phyloP scores from a whole-genome alignment of 2,329 filamentous ascomycete species.

The Fusarium sp. region DNA sequence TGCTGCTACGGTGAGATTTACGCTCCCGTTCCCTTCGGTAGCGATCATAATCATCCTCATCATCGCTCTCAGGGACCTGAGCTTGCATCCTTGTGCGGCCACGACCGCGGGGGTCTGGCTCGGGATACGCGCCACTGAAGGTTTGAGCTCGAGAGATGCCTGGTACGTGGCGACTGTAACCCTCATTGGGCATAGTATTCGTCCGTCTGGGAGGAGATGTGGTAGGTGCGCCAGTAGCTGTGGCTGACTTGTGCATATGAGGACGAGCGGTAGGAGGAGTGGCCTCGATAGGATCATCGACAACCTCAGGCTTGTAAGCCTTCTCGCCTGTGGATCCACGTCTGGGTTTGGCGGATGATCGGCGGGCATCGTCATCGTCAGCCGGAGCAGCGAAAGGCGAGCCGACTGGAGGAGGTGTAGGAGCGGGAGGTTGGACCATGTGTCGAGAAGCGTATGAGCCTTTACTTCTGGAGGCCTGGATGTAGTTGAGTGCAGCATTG shows the following conservation, averaged over 20 bases:
- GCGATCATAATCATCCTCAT: constrained; percentile 51
- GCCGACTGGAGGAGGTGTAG: constrained; percentile 51
- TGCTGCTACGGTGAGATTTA: constrained; percentile 52
- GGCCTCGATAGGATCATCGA: constrained; percentile 49
- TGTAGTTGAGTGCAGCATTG: constrained; percentile 46
- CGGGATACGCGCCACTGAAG: constrained; percentile 45
- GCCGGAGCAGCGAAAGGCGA: constrained; percentile 48
- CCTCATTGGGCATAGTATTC: constrained; percentile 52
- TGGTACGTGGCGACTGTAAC: constrained; percentile 47
- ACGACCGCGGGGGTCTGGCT: constrained; percentile 51
- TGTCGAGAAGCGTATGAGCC: constrained; percentile 42
- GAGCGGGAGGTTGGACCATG: constrained; percentile 48
- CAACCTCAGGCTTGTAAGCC: constrained; percentile 50
- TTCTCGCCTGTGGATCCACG: constrained; percentile 52
- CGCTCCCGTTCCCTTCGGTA: constrained; percentile 48
- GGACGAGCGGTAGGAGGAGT: constrained; percentile 49
- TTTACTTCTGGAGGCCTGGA: constrained; percentile 49
- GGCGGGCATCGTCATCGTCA: constrained; percentile 50
- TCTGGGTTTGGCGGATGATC: constrained; percentile 50
- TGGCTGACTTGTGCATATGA: constrained; percentile 45
- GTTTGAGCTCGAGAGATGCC: constrained; percentile 50
- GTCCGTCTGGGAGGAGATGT: constrained; percentile 52
- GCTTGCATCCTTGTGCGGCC: constrained; percentile 53
- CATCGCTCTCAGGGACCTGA: constrained; percentile 52
- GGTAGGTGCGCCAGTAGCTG: constrained; percentile 41